A percentile compares a stretch with the other conserved stretches of the same genome.
These are phyloP conservation scores for Helicosporidium sp. DNA, from an alignment of 139 green algal genomes.

Conservation along the genomic window DNA sequence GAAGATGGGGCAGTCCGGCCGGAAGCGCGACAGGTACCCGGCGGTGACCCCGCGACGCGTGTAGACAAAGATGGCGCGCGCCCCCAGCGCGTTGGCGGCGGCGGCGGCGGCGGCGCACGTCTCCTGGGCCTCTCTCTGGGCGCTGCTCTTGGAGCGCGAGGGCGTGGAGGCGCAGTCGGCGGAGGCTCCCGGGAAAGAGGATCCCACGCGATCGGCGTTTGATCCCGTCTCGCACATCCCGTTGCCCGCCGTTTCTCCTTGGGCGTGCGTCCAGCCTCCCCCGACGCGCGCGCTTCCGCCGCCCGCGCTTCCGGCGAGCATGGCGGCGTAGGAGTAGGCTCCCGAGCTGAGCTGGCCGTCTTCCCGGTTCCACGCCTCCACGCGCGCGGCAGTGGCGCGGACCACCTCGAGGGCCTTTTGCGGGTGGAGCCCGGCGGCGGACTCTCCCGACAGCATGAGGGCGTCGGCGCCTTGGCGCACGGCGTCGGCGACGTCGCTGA, in stretches of 20 bases:
- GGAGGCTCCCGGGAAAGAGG: no score
- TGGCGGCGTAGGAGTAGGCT: conserved; percentile 18
- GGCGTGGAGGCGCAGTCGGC: no score
- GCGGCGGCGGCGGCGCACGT: conserved; percentile 42
- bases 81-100: conserved; percentile 41
- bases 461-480: conserved; percentile 61
- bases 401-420: conserved; percentile 54
- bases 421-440: conserved; percentile 48
- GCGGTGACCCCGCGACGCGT: conserved; percentile 58
- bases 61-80: conserved; percentile 58
- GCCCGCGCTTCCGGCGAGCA: conserved; percentile 26
- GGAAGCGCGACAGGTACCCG: conserved; percentile 44
- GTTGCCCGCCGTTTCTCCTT: no score
- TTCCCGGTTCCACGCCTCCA: conserved; percentile 33
- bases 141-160: no score
- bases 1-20: conserved; percentile 65
- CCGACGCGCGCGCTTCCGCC: conserved; percentile 23
- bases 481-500: conserved; percentile 57
- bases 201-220: no score
- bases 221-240: no score
- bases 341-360: no score
- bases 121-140: no score
- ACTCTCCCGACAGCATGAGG: conserved; percentile 70
- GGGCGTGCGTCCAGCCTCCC: no score
- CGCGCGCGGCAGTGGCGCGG: conserved; percentile 26